Conservation (phyloP, 2,329 filamentous ascomycete species). For the Cladophialophora yegresii region DNA sequence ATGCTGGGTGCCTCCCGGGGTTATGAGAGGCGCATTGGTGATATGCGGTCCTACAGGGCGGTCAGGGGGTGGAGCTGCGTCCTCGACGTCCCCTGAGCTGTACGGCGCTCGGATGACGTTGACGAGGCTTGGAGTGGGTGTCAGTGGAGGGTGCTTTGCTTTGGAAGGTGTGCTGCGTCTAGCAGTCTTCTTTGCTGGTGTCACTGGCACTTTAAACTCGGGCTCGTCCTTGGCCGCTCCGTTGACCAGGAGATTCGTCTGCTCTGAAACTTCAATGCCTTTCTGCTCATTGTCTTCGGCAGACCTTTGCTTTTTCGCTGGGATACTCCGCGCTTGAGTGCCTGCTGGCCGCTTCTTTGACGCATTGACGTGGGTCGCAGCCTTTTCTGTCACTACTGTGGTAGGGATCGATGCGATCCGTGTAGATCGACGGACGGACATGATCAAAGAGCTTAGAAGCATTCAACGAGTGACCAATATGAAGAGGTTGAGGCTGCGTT, state of each 20-base stretch:
- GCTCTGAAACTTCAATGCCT: neutral
- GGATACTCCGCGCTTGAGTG: conserved; percentile 17
- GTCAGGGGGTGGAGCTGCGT: conserved; percentile 44
- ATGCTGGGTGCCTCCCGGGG: conserved; percentile 49
- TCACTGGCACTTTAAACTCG: conserved; percentile 34
- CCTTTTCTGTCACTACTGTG: neutral
- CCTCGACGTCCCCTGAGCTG: conserved; percentile 46
- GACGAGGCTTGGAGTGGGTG: conserved; percentile 54
- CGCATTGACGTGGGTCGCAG: neutral
- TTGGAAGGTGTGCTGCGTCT: conserved; percentile 35
- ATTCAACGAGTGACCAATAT: conserved; percentile 18
- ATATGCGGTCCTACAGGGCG: conserved; percentile 51
- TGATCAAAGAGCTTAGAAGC: conserved; percentile 18
- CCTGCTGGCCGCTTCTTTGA: conserved; percentile 34
- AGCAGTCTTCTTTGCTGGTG: conserved; percentile 39
- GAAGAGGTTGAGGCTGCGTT: neutral
- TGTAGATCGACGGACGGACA: conserved; percentile 33
- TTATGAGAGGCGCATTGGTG: conserved; percentile 54
- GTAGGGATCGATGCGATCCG: conserved; percentile 21
- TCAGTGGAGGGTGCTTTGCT: conserved; percentile 45
- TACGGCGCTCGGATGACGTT: conserved; percentile 51
- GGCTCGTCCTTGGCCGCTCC: conserved; percentile 12
- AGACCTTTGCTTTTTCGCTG: conserved; percentile 30
- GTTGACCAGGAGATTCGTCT: conserved; percentile 10
- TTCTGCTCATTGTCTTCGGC: neutral